phyloP scores from a whole-genome alignment of 1,284 basidiomycete genomes.

The Trametes polyzona region DNA sequence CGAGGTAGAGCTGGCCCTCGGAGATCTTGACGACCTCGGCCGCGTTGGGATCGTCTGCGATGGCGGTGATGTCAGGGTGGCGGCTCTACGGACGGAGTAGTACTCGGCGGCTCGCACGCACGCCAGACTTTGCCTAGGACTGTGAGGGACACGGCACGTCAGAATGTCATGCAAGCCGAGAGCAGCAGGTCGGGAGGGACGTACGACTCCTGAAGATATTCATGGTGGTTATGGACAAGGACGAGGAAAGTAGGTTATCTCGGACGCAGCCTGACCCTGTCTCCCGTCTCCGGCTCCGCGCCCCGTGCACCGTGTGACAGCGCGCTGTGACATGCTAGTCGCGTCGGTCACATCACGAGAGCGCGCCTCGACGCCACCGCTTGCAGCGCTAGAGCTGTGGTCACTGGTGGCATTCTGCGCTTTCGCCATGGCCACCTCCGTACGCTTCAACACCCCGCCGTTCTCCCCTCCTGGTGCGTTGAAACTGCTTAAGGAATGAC shows the following conservation, averaged over 20 bases:
- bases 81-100: not conserved
- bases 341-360: slow-evolving; percentile 30
- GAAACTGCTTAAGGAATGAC: not conserved
- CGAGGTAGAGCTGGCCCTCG: slow-evolving; percentile 89
- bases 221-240: slow-evolving; percentile 49
- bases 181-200: slow-evolving; percentile 40
- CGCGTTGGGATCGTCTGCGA: slow-evolving; percentile 80
- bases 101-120: slow-evolving; percentile 47
- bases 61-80: slow-evolving; percentile 32
- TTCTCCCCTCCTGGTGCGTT: slow-evolving; percentile 10
- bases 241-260: slow-evolving; percentile 19
- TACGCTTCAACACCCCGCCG: slow-evolving; percentile 21
- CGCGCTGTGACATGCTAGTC: slow-evolving; percentile 28
- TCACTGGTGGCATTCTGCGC: no score
- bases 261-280: slow-evolving; percentile 6
- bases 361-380: not conserved
- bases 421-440: slow-evolving; percentile 15
- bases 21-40: slow-evolving; percentile 95
- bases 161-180: slow-evolving; percentile 1
- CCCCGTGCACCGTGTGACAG: slow-evolving; percentile 19
- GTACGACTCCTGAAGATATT: slow-evolving; percentile 83
- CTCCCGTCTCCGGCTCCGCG: slow-evolving; percentile 9
- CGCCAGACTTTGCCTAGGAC: slow-evolving; percentile 96
- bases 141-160: slow-evolving; percentile 39
- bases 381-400: not conserved